Percentiles rank a stretch among this genome's conserved stretches.
Conservation (phyloP, 371 early-diverging fungal species). For the Mucor irregularis region DNA sequence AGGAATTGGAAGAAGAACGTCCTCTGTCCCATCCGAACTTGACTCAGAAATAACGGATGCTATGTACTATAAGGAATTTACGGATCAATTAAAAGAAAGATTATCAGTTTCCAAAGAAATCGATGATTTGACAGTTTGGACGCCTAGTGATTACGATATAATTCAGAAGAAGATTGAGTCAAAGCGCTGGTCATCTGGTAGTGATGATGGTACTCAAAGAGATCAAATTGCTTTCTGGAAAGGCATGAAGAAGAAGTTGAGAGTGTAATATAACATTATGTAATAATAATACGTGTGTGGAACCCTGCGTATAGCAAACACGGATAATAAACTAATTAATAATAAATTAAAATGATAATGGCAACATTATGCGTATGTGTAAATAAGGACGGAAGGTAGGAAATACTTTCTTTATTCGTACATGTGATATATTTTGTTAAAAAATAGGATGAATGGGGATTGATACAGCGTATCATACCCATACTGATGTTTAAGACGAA, state of each 20-base stretch:
- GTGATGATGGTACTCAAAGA: constrained; percentile 4
- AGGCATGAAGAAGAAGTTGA: constrained; percentile 37
- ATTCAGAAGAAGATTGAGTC: constrained; percentile 24
- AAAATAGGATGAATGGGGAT: background rate
- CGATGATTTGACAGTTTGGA: constrained; percentile 27
- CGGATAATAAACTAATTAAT: background rate
- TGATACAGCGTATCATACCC: too few relatives aligned
- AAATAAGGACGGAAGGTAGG: too few relatives aligned
- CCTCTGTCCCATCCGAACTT: constrained; percentile 4
- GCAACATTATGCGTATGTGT: too few relatives aligned
- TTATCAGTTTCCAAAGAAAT: constrained; percentile 31
- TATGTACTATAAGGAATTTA: constrained; percentile 27
- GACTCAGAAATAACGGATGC: constrained; percentile 15
- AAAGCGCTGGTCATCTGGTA: constrained; percentile 13
- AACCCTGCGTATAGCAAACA: too few relatives aligned
- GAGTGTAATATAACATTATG: constrained; percentile 8
- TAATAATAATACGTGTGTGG: background rate
- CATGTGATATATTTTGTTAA: background rate
- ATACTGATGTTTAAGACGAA: too few relatives aligned
- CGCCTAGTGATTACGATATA: constrained; percentile 22
- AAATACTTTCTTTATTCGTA: background rate
- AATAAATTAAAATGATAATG: too few relatives aligned
- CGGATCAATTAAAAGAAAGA: constrained; percentile 24
- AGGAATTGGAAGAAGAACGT: background rate
- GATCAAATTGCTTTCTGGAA: constrained; percentile 31